phyloP scores from a whole-genome alignment of 129 eudicot species.

The Tagetes erecta region DNA sequence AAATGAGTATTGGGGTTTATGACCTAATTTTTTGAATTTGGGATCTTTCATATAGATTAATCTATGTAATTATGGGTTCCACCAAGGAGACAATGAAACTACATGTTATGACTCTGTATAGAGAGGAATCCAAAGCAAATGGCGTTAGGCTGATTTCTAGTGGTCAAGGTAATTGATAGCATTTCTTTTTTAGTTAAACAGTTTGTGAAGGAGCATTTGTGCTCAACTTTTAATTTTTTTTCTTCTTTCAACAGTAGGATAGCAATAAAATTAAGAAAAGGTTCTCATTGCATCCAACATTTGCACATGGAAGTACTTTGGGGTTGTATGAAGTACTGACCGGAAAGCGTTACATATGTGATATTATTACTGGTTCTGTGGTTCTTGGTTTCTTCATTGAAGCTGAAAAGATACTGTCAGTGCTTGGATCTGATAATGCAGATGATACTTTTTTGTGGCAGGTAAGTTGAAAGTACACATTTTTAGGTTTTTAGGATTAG shows the following conservation, averaged over 20 bases:
- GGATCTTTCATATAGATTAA: too few relatives aligned
- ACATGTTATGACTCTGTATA: constrained; percentile 64
- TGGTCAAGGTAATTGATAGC: constrained; percentile 65
- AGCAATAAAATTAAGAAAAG: constrained; percentile 47
- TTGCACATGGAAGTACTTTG: constrained; percentile 85
- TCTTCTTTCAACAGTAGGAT: constrained; percentile 57
- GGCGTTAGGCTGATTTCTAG: constrained; percentile 89
- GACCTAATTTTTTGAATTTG: too few relatives aligned
- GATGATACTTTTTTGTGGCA: constrained; percentile 88
- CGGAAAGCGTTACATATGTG: constrained; percentile 86
- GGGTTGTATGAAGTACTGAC: constrained; percentile 79
- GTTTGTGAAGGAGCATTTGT: background rate
- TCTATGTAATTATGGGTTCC: constrained; percentile 47
- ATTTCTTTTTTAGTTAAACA: background rate
- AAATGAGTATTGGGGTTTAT: too few relatives aligned
- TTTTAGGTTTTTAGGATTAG: background rate
- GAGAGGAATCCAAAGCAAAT: constrained; percentile 71
- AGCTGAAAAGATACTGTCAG: constrained; percentile 62
- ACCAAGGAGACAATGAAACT: constrained; percentile 80
- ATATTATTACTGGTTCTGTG: constrained; percentile 79
- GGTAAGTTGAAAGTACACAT: constrained; percentile 43
- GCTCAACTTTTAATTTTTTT: background rate
- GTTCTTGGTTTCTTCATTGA: constrained; percentile 83
- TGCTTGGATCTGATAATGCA: constrained; percentile 65
- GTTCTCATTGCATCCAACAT: constrained; percentile 73